A percentile compares a stretch with the other conserved stretches of the same genome.
These are phyloP conservation scores for Neurospora sp. DNA, from an alignment of 495 filamentous ascomycete genomes.

Conservation along the genomic window DNA sequence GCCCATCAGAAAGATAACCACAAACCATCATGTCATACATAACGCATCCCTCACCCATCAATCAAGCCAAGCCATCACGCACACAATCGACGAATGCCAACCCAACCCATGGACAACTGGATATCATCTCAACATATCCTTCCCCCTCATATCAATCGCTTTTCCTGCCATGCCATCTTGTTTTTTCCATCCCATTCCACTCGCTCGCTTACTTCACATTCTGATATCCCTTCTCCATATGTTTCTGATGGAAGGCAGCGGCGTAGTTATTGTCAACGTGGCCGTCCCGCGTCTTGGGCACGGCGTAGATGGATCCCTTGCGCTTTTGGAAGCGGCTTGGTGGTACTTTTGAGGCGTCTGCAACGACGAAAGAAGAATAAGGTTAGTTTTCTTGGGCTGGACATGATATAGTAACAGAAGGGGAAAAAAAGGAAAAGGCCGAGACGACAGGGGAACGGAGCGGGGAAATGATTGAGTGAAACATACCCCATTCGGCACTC, in stretches of 20 bases:
- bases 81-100: neutral
- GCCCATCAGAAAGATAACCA: neutral
- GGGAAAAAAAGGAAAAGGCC: neutral
- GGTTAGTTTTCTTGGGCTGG: constrained; percentile 6
- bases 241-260: constrained; percentile 32
- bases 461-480: neutral
- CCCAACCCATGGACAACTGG: neutral
- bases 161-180: neutral
- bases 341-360: constrained; percentile 50
- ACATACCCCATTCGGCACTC: constrained; percentile 36
- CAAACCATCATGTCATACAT: neutral
- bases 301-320: constrained; percentile 53
- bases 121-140: neutral
- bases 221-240: constrained; percentile 21
- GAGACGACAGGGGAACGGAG: neutral
- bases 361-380: neutral
- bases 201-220: neutral
- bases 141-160: no score
- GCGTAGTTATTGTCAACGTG: constrained; percentile 42
- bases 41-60: neutral
- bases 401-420: neutral
- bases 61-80: neutral
- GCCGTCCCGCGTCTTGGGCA: constrained; percentile 45
- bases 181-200: neutral
- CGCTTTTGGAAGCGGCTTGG: constrained; percentile 53